Evolutionary conservation across 2,329 filamentous ascomycete genomes (phyloP).

Genomic region (Neofusicoccum cordaticola): DNA sequence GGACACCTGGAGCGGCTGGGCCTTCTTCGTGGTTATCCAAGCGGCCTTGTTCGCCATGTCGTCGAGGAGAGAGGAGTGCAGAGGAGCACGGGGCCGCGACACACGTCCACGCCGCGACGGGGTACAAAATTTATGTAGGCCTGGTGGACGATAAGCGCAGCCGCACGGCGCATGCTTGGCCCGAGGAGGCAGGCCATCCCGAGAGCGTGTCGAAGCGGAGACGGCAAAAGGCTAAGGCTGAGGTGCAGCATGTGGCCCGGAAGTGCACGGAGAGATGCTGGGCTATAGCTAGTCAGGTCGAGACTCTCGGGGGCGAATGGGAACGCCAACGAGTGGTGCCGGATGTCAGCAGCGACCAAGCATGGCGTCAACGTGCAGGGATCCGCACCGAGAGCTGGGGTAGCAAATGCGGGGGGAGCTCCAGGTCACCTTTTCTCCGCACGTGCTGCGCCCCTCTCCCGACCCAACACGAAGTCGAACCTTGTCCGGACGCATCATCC

Average conservation of each 20-base stretch:
- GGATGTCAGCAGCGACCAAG: not conserved
- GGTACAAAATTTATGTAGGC: too few species aligned
- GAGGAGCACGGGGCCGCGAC: not conserved
- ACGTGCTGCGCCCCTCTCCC: not conserved
- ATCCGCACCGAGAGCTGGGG: not conserved
- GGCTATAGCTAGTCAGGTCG: too few species aligned
- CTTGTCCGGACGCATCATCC: not conserved
- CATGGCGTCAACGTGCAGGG: not conserved
- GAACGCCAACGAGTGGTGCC: too few species aligned
- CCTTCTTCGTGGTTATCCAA: slow-evolving; percentile 19
- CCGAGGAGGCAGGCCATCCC: too few species aligned
- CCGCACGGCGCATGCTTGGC: too few species aligned
- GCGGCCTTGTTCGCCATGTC: slow-evolving; percentile 22
- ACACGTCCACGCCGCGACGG: not conserved
- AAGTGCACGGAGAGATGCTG: too few species aligned
- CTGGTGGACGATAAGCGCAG: too few species aligned
- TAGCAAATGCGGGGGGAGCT: slow-evolving; percentile 13
- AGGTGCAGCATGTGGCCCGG: too few species aligned
- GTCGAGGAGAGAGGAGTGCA: not conserved
- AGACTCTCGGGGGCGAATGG: not conserved
- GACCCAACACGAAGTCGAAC: not conserved
- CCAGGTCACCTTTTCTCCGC: not conserved
- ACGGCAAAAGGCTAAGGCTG: too few species aligned
- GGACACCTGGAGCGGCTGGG: slow-evolving; percentile 18
- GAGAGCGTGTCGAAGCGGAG: too few species aligned